Percentiles rank a stretch among this genome's conserved stretches.
Conservation (phyloP, 805 yeast genomes). For the Yarrowia sp. region DNA sequence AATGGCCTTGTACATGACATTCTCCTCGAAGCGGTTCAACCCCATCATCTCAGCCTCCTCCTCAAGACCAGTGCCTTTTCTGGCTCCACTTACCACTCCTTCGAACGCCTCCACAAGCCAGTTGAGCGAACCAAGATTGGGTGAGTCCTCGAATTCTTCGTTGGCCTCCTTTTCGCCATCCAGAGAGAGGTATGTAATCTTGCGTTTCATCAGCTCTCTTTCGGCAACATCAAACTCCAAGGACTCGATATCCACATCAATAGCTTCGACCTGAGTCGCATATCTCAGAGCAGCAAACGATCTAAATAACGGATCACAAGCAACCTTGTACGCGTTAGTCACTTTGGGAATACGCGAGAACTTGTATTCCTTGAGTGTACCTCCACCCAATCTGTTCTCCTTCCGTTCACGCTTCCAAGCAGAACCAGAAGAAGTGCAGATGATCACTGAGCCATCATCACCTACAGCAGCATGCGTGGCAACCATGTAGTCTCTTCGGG, state of each 20-base stretch:
- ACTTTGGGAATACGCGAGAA: constrained; percentile 52
- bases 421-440: constrained; percentile 68
- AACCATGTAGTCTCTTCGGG: constrained; percentile 47
- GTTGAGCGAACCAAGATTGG: neutral
- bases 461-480: constrained; percentile 68
- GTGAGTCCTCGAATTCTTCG: constrained; percentile 9
- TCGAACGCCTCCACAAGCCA: constrained; percentile 23
- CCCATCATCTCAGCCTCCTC: neutral
- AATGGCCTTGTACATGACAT: neutral
- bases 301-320: constrained; percentile 60
- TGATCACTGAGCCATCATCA: constrained; percentile 61
- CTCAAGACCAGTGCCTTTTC: constrained; percentile 31
- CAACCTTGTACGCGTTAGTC: constrained; percentile 59
- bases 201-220: constrained; percentile 47
- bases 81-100: neutral
- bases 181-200: constrained; percentile 19
- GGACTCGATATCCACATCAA: constrained; percentile 47
- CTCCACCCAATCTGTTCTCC: constrained; percentile 33
- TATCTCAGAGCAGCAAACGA: constrained; percentile 67
- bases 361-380: constrained; percentile 43
- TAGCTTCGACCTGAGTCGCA: constrained; percentile 57
- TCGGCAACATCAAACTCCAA: constrained; percentile 52
- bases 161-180: constrained; percentile 1
- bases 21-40: neutral
- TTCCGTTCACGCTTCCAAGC: constrained; percentile 44